Base-by-base conservation (phyloP, 2,329 filamentous ascomycete genomes). In the Bipolaris cookei region DNA sequence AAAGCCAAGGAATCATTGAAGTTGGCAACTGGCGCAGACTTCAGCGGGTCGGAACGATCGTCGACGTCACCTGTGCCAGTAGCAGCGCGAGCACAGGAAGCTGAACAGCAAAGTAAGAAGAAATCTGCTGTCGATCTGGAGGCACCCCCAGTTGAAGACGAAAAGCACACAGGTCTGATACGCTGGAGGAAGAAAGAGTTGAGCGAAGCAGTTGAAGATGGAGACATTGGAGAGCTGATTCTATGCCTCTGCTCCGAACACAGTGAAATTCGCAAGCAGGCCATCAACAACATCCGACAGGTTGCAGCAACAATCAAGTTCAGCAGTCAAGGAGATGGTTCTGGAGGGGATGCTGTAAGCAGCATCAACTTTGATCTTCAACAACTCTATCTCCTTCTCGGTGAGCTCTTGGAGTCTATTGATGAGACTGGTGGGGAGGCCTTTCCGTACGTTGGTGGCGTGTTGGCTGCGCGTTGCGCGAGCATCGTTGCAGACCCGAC, bases 131-230 rank as follows among this genome's bases (percentile, higher is more conserved):
- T 72, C 3, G 65, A 74, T 51, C 57, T 80, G n/a, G 67, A 73
- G 37, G 54, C 70, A 5, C 78, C 78, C 7, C 76, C 79, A 1
- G 43, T 60, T 23, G 80, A 82, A 57, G 74, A 78, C 11, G 67
- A 78, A 37, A 78, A 78, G 44, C 80, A 82, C 45, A 71, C 74
- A 2, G 79, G 79, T 16, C 76, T 88, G 13, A 78, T 80, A 56
- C 80, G 80, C 69, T 97, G 91, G 92, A 82, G 85, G 39, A 84
- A 86, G 61, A 94, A 96, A 70, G 88, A 91, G 30, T 80, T 91
- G 0, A 90, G 93, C 41, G 88, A 93, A 68, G 85, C 92, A 1
- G 81, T 96, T 7, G 91, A 95, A 66, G 90, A 95, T 62, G 90
- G 89, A 6, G 84, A 90, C 66, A 82, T 91, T 20, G 82, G 84